Base-by-base conservation (phyloP, 2,329 filamentous ascomycete genomes). In the Ambrosiella xylebori region DNA sequence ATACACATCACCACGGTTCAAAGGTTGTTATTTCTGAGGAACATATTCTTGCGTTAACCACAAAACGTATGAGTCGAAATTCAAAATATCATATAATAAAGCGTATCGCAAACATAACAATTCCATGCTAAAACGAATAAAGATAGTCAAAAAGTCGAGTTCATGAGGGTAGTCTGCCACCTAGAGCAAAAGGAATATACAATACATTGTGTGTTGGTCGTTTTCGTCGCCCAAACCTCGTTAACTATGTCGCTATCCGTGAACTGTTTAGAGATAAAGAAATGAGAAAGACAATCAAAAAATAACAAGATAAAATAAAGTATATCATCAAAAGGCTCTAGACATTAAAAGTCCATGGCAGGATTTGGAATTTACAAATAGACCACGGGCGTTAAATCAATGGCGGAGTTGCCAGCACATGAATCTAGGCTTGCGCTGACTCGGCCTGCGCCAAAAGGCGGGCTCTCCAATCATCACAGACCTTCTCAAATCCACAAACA, bases 401-500 rank as follows among this genome's bases (percentile, higher is more conserved):
- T 27, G 27, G 3, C 27, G 27, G 27, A 27, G 27, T 27, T 5
- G 27, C 27, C 27, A 27, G 27, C 27, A 27, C 27, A 27, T 27
- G 27, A 27, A 27, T 27, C 64, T 63, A 72, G 39, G 70, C 72
- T 61, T 71, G 71, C 2, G 69, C 66, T 35, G 74, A 69, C 63
- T 78, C 77, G n/a, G 76, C 78, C 66, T 82, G 78, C 12, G 78
- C 82, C 61, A 89, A 77, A 53, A 95, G 71, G 63, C 85, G 80
- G 66, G 83, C 81, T 66, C 90, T 80, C 86, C 90, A 93, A 59
- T 81, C 79, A 59, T 90, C 84, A 71, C 89, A 96, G 1, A 91
- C 83, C 66, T 89, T 84, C 69, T 96, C 91, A 66, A 98, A 97
- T 0, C 93, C 93, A 51, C 85, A 84, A 39, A 96, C 84, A 1